Percentiles rank a stretch among this genome's conserved stretches.
Conservation (phyloP, 176 grass and related monocot genomes). For the Oryza rufipogon region DNA sequence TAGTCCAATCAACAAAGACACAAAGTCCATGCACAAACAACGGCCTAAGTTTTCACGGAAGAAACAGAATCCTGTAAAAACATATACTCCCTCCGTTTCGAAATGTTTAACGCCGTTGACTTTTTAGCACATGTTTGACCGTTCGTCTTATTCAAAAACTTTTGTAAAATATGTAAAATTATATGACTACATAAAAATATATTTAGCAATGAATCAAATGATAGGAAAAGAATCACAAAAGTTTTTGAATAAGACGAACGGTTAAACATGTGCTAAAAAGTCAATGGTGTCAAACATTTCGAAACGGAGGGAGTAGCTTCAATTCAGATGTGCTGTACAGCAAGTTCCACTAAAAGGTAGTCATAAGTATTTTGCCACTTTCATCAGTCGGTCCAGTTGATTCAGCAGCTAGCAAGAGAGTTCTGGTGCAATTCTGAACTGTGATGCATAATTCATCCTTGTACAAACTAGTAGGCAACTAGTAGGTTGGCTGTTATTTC, state of each 20-base stretch:
- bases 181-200: too few species aligned
- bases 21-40: not conserved
- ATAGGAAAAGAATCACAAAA: too few species aligned
- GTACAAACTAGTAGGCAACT: not conserved
- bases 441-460: not conserved
- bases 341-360: not conserved
- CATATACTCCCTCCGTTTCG: too few species aligned
- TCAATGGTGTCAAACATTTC: too few species aligned
- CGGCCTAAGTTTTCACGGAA: not conserved
- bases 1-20: not conserved
- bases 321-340: not conserved
- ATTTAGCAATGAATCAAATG: too few species aligned
- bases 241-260: too few species aligned
- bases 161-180: too few species aligned
- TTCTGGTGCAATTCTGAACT: not conserved
- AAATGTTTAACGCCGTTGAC: too few species aligned
- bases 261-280: too few species aligned
- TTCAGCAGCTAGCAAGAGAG: constrained; percentile 17
- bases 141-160: too few species aligned
- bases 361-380: not conserved
- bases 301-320: not conserved
- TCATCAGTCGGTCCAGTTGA: not conserved
- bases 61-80: not conserved
- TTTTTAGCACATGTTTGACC: too few species aligned
- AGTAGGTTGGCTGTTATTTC: not conserved